A percentile compares a stretch with the other conserved stretches of the same genome.
Evolutionary conservation across 768 basidiomycete genomes (phyloP).

Genomic region (Psilocybe azurescens): DNA sequence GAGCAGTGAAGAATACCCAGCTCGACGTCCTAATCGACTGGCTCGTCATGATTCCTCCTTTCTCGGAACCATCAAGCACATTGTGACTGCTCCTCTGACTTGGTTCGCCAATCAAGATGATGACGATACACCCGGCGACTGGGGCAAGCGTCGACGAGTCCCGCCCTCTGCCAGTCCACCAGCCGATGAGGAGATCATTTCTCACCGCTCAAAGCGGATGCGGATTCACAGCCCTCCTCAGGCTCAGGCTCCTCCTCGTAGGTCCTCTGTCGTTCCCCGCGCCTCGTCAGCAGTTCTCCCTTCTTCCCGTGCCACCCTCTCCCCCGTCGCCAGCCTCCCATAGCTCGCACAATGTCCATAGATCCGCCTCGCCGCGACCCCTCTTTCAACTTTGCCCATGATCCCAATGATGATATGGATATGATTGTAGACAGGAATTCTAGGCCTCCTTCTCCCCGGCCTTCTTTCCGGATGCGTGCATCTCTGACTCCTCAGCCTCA

Average conservation of each 20-base stretch:
- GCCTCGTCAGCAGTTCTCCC: constrained; percentile 31
- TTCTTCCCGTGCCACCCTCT: constrained; percentile 43
- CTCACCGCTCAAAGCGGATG: constrained; percentile 54
- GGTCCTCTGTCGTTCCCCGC: constrained; percentile 32
- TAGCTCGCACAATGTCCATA: constrained; percentile 73
- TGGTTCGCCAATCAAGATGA: constrained; percentile 59
- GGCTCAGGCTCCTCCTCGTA: constrained; percentile 47
- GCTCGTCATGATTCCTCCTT: constrained; percentile 62
- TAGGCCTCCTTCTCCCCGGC: constrained; percentile 52
- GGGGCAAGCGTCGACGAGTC: constrained; percentile 60
- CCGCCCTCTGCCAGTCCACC: constrained; percentile 28
- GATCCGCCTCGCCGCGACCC: constrained; percentile 61
- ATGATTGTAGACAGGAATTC: constrained; percentile 52
- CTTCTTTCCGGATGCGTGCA: constrained; percentile 65
- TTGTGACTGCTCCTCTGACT: constrained; percentile 69
- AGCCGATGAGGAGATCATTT: constrained; percentile 1
- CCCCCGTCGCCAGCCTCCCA: constrained; percentile 43
- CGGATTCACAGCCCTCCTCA: constrained; percentile 62
- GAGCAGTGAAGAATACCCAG: constrained; percentile 31
- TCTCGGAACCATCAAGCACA: constrained; percentile 65
- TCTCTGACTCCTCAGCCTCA: constrained; percentile 75
- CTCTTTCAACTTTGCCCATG: constrained; percentile 44
- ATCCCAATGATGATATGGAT: constrained; percentile 40
- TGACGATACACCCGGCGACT: constrained; percentile 42
- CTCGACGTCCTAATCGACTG: constrained; percentile 39